Base-by-base conservation (phyloP, 1,284 basidiomycete species). In the Ceratobasidium papillatum region DNA sequence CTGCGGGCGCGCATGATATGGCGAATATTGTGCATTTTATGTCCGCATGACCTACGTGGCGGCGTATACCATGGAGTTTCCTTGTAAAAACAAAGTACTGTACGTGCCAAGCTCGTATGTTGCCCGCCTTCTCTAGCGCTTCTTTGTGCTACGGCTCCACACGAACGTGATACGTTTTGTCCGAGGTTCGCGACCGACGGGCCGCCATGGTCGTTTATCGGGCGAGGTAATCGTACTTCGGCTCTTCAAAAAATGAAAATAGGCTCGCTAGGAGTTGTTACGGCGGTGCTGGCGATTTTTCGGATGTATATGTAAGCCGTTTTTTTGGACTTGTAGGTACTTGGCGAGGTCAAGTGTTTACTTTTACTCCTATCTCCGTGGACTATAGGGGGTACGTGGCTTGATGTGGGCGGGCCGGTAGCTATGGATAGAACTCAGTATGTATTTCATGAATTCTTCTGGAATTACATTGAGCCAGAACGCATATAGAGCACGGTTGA, bases 1-100 rank as follows among this genome's bases (percentile, higher is more conserved):
- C 30, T n/a, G n/a, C 56, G 8, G 32, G 7, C 17, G 5, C 56
- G 30, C 17, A 3, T n/a, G 8, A 32, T 32, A 36, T 32, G 22
- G n/a, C 25, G 27, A 54, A 25, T 30, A 25, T n/a, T 19, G n/a
- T 27, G 4, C n/a, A 25, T 2, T 17, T 25, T 17, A 17, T 17
- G n/a, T 3, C 25, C 36, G 38, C 38, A 41, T 22, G 34, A 22
- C n/a, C 56, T 61, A 61, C 59, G 59, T 61, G 59, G 59, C 59
- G 59, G 36, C 34, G 59, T 32, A 59, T 34, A 7, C 30, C 34
- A 34, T 34, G 30, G 56, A 59, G 32, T 7, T 59, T 34, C 34
- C 56, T 59, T 59, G 8, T n/a, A 36, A 59, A 36, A 59, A 59
- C 30, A 19, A 4, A 19, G 3, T 11, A 11, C 12, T 19, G 52